These are phyloP conservation scores for Kodamaea neixiangensis DNA, from an alignment of 805 yeast genomes.

Conservation along the genomic window DNA sequence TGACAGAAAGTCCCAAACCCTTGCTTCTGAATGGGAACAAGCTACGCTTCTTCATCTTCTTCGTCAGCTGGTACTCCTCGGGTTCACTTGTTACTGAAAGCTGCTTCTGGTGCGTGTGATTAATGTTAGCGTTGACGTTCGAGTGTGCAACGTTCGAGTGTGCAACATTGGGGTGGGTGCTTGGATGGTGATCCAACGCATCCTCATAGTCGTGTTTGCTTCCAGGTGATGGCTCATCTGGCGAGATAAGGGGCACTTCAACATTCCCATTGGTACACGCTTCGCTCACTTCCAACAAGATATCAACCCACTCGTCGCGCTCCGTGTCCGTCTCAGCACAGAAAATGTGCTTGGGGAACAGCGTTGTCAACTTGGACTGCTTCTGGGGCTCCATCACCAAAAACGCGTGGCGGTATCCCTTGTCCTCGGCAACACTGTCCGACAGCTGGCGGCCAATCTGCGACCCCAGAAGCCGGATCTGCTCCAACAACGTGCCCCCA, in stretches of 20 bases:
- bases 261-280: not conserved
- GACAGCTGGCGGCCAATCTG: slow-evolving; percentile 56
- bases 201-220: slow-evolving; percentile 17
- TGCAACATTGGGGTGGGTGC: not conserved
- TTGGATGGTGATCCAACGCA: slow-evolving; percentile 12
- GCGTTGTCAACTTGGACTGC: slow-evolving; percentile 32
- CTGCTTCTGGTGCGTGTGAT: not conserved
- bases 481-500: slow-evolving; percentile 56
- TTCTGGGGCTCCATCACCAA: slow-evolving; percentile 49
- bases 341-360: slow-evolving; percentile 57
- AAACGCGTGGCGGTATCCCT: slow-evolving; percentile 62
- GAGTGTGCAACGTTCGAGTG: too few relatives aligned
- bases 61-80: slow-evolving; percentile 17
- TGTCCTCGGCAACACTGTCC: slow-evolving; percentile 44
- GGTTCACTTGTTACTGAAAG: not conserved
- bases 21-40: slow-evolving; percentile 56
- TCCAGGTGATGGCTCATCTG: not conserved
- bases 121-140: too few relatives aligned
- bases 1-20: slow-evolving; percentile 1
- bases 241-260: not conserved
- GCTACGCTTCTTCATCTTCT: slow-evolving; percentile 55
- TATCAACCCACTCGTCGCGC: slow-evolving; percentile 69
- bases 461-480: slow-evolving; percentile 49
- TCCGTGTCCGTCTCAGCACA: slow-evolving; percentile 82
- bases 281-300: slow-evolving; percentile 37